Percentiles rank a stretch among this genome's conserved stretches.
These are phyloP conservation scores for Clarireedia paspali DNA, from an alignment of 2,329 filamentous ascomycete species.

Conservation along the genomic window DNA sequence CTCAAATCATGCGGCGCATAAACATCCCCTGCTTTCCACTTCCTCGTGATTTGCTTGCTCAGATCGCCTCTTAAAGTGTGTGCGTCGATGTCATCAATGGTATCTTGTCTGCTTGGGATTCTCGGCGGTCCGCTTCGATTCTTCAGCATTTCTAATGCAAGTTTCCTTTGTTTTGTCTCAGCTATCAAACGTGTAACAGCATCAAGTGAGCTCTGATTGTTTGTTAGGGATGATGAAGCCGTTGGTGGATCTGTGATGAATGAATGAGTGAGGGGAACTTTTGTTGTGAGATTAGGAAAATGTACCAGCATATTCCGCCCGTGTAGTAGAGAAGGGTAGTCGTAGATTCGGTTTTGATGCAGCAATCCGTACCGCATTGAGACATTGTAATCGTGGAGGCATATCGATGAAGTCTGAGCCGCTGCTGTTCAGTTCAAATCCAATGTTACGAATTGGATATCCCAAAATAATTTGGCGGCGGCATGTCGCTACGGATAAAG, in stretches of 20 bases:
- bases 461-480: no score
- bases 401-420: conserved; percentile 14
- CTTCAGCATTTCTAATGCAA: no score
- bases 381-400: conserved; percentile 26
- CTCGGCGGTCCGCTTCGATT: no score
- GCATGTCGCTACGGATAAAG: background rate
- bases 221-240: no score
- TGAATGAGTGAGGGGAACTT: background rate
- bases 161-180: no score
- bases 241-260: background rate
- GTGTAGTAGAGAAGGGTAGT: conserved; percentile 24
- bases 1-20: conserved; percentile 87
- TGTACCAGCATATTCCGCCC: conserved; percentile 19
- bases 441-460: no score
- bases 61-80: conserved; percentile 36
- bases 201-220: no score
- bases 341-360: conserved; percentile 8
- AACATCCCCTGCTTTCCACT: conserved; percentile 72
- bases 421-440: background rate
- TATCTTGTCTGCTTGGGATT: background rate
- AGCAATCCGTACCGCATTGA: conserved; percentile 17
- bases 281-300: background rate
- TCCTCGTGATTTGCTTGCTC: conserved; percentile 57
- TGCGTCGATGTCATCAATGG: conserved; percentile 9
- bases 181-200: no score